Conservation (phyloP, 2,329 filamentous ascomycete genomes). For the Beauveria asiatica region DNA sequence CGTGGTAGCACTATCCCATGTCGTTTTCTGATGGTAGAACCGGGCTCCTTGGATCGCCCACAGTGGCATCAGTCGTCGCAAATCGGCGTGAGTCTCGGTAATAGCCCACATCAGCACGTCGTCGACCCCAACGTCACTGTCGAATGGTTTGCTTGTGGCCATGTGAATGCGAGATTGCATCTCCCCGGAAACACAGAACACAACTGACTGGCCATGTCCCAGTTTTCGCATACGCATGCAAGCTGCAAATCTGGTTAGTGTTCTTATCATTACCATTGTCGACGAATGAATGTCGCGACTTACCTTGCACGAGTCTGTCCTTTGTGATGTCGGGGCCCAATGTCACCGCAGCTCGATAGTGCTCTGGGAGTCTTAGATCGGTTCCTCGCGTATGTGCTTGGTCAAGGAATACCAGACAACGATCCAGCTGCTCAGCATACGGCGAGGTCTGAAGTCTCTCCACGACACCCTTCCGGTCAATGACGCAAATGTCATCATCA, state of each 20-base stretch:
- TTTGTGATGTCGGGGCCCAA: constrained; percentile 58
- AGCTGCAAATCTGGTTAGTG: constrained; percentile 28
- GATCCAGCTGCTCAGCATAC: constrained; percentile 45
- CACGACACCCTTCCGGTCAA: constrained; percentile 37
- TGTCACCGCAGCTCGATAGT: constrained; percentile 58
- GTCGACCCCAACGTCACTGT: constrained; percentile 29
- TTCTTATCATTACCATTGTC: background rate
- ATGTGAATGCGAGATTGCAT: constrained; percentile 45
- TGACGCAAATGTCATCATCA: constrained; percentile 44
- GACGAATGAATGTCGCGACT: constrained; percentile 10
- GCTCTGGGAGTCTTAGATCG: constrained; percentile 51
- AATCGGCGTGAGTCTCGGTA: constrained; percentile 44
- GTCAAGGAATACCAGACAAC: constrained; percentile 60
- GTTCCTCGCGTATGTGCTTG: constrained; percentile 63
- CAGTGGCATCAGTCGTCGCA: constrained; percentile 40
- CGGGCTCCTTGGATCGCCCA: constrained; percentile 54
- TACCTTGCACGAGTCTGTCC: constrained; percentile 60
- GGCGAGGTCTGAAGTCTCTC: constrained; percentile 50
- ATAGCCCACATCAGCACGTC: constrained; percentile 54
- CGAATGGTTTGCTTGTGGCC: constrained; percentile 10
- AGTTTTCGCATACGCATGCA: constrained; percentile 67
- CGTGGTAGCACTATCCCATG: constrained; percentile 21
- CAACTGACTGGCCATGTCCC: constrained; percentile 55
- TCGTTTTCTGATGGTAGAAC: constrained; percentile 32
- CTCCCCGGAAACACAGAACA: constrained; percentile 52